Percentiles rank a stretch among this genome's conserved stretches.
phyloP scores from a whole-genome alignment of 2,329 filamentous ascomycete genomes.

The Paecilomyces variotii region DNA sequence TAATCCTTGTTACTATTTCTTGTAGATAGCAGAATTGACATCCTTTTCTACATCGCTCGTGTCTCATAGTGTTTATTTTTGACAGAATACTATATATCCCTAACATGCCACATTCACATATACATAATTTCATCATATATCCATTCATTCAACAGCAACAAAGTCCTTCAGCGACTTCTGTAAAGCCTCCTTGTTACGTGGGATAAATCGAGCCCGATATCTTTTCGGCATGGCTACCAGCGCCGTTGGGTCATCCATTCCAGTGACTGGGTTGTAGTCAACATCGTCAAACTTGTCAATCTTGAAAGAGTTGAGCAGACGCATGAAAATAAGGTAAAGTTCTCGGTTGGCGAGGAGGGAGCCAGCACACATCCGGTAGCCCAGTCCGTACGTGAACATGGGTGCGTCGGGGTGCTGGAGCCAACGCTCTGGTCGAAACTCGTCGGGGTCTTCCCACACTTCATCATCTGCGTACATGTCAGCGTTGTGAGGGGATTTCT shows the following conservation, averaged over 20 bases:
- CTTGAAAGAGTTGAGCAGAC: constrained; percentile 54
- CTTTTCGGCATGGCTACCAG: constrained; percentile 53
- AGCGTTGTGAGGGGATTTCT: background rate
- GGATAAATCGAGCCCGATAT: constrained; percentile 53
- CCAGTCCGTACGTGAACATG: constrained; percentile 58
- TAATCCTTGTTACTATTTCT: too few species aligned
- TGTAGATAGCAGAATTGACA: too few species aligned
- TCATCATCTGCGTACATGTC: constrained; percentile 35
- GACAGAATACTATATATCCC: background rate
- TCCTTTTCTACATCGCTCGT: too few species aligned
- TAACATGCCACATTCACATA: background rate
- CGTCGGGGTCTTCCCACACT: constrained; percentile 52
- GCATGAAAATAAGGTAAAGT: constrained; percentile 56
- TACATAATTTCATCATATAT: background rate
- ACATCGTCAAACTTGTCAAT: constrained; percentile 48
- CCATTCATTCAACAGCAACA: background rate
- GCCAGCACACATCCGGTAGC: constrained; percentile 61
- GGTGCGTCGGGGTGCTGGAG: constrained; percentile 56
- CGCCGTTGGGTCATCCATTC: constrained; percentile 54
- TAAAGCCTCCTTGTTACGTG: constrained; percentile 36
- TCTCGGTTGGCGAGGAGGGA: constrained; percentile 57
- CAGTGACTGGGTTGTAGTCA: constrained; percentile 52
- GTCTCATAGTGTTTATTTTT: too few species aligned
- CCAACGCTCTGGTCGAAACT: constrained; percentile 56
- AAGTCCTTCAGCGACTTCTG: background rate